Conservation (phyloP, 2,329 filamentous ascomycete genomes). For the Rhynchosporium secalis region DNA sequence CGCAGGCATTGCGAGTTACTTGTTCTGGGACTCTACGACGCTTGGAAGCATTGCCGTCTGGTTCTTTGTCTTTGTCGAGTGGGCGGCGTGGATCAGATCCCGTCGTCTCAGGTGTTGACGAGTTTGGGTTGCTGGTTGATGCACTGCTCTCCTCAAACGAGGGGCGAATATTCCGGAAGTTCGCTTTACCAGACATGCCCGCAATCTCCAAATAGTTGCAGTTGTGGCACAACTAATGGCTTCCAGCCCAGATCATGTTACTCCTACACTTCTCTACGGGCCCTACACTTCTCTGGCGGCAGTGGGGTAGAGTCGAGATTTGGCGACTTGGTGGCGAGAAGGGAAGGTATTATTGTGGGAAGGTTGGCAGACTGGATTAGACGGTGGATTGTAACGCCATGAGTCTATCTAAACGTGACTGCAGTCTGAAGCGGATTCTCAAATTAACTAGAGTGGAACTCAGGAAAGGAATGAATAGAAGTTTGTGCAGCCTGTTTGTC, state of each 20-base stretch:
- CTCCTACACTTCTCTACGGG: not conserved
- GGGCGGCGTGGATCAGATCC: conserved; percentile 31
- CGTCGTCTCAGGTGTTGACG: conserved; percentile 34
- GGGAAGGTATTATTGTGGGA: conserved; percentile 14
- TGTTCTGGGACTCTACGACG: conserved; percentile 39
- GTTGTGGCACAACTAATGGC: not conserved
- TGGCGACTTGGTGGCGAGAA: conserved; percentile 17
- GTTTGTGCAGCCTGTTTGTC: conserved; percentile 12
- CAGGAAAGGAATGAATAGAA: conserved; percentile 10
- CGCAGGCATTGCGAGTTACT: conserved; percentile 41
- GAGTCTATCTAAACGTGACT: conserved; percentile 20
- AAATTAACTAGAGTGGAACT: not conserved
- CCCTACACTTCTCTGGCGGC: not conserved
- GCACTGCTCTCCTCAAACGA: conserved; percentile 34
- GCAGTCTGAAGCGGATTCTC: conserved; percentile 3
- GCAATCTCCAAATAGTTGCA: not conserved
- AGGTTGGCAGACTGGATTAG: conserved; percentile 19
- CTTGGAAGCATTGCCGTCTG: conserved; percentile 30
- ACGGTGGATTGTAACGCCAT: conserved; percentile 20
- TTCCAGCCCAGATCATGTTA: not conserved
- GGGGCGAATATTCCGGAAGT: conserved; percentile 36
- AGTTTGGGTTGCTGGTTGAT: conserved; percentile 32
- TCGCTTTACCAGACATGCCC: conserved; percentile 25
- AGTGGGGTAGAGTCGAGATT: conserved; percentile 14
- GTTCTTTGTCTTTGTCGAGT: conserved; percentile 29